phyloP scores from a whole-genome alignment of 805 yeast species.

The Barnettozyma populi region DNA sequence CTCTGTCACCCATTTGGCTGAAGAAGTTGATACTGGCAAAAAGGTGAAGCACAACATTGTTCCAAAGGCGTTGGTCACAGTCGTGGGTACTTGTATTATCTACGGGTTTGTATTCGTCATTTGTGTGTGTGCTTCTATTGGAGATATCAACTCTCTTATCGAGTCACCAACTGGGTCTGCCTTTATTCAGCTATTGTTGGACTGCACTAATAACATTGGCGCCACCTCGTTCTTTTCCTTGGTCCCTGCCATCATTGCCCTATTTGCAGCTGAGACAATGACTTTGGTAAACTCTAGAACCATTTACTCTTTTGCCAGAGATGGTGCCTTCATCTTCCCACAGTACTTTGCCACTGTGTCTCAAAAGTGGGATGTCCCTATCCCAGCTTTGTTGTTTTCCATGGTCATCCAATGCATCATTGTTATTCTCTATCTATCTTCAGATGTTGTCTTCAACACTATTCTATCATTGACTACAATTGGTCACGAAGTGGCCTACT shows the following conservation, averaged over 20 bases:
- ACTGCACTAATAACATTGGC: slow-evolving; percentile 26
- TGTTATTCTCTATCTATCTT: slow-evolving; percentile 27
- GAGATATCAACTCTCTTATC: slow-evolving; percentile 16
- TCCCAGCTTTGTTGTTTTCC: slow-evolving; percentile 25
- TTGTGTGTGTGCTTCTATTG: slow-evolving; percentile 26
- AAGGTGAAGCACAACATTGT: slow-evolving; percentile 23
- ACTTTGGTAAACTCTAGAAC: slow-evolving; percentile 30
- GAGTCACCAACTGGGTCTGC: slow-evolving; percentile 23
- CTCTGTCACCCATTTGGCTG: slow-evolving; percentile 32
- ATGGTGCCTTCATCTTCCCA: slow-evolving; percentile 31
- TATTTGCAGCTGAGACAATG: slow-evolving; percentile 26
- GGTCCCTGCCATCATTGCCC: slow-evolving; percentile 21
- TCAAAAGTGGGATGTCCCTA: slow-evolving; percentile 25
- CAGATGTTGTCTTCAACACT: slow-evolving; percentile 30
- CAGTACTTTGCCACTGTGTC: slow-evolving; percentile 25
- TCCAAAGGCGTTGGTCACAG: slow-evolving; percentile 31
- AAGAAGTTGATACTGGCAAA: slow-evolving; percentile 26
- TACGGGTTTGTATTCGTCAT: slow-evolving; percentile 30
- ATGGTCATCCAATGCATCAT: slow-evolving; percentile 23
- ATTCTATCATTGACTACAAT: slow-evolving; percentile 29
- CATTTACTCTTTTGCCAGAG: slow-evolving; percentile 32
- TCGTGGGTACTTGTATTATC: slow-evolving; percentile 25
- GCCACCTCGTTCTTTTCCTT: slow-evolving; percentile 24
- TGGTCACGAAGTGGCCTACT: slow-evolving; percentile 29
- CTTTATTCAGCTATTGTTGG: slow-evolving; percentile 20